Evolutionary conservation across 2,329 filamentous ascomycete species (phyloP).

Genomic region (Alternaria atra): DNA sequence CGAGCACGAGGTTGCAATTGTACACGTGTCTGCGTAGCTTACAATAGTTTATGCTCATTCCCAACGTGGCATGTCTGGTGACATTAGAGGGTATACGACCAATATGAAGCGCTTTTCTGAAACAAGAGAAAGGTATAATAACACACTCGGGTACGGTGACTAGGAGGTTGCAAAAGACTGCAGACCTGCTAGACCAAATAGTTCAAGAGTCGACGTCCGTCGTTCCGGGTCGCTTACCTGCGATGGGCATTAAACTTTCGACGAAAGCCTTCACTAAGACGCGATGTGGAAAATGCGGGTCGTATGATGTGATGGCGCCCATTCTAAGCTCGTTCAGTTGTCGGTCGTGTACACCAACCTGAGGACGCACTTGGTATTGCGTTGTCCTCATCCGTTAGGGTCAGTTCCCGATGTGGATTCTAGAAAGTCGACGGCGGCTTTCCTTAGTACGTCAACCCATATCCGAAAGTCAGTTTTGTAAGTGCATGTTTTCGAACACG

Average conservation of each 20-base stretch:
- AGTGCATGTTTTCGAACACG: neutral
- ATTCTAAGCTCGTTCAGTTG: neutral
- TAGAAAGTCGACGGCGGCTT: neutral
- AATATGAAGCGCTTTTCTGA: neutral
- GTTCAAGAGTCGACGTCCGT: neutral
- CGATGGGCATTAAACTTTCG: neutral
- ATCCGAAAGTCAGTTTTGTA: conserved; percentile 1
- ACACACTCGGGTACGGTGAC: neutral
- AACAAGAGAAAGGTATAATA: neutral
- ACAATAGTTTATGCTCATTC: neutral
- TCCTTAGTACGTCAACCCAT: neutral
- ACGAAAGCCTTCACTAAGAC: neutral
- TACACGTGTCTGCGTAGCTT: conserved; percentile 2
- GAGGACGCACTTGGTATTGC: neutral
- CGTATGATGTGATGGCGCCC: neutral
- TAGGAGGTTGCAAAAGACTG: neutral
- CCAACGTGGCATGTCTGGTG: neutral
- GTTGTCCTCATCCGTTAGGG: neutral
- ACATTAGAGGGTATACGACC: neutral
- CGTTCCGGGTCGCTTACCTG: neutral
- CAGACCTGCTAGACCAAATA: neutral
- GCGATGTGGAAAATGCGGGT: neutral
- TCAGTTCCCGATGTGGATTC: neutral
- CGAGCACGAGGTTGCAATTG: neutral
- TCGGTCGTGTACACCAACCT: neutral